Conservation (phyloP, 164 flowering plant species). For the Santalum album region DNA sequence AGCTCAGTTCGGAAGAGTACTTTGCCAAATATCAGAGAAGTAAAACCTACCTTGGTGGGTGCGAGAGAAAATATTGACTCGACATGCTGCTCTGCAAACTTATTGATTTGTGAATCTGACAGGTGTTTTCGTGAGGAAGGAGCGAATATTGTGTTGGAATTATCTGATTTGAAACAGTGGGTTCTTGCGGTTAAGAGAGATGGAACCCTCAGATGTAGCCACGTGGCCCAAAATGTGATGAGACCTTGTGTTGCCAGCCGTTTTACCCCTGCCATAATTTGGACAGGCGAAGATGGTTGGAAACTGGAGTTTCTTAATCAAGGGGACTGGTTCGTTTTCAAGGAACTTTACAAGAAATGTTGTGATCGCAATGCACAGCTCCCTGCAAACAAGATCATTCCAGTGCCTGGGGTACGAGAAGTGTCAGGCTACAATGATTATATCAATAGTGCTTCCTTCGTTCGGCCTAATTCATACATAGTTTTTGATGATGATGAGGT, state of each 20-base stretch:
- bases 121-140: slow-evolving; percentile 65
- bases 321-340: slow-evolving; percentile 64
- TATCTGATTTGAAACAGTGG: slow-evolving; percentile 47
- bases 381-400: slow-evolving; percentile 38
- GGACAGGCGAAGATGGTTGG: slow-evolving; percentile 59
- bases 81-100: slow-evolving; percentile 44
- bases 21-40: slow-evolving; percentile 17
- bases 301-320: slow-evolving; percentile 71
- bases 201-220: slow-evolving; percentile 34
- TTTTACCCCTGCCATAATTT: slow-evolving; percentile 55
- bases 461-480: slow-evolving; percentile 57
- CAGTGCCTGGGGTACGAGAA: slow-evolving; percentile 70
- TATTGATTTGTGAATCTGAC: slow-evolving; percentile 57
- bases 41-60: slow-evolving; percentile 13
- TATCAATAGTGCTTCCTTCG: slow-evolving; percentile 21
- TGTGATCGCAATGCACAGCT: slow-evolving; percentile 38
- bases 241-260: slow-evolving; percentile 50
- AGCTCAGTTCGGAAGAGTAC: slow-evolving; percentile 20
- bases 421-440: slow-evolving; percentile 29
- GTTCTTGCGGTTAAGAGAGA: slow-evolving; percentile 41
- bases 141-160: slow-evolving; percentile 38
- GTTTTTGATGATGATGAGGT: slow-evolving; percentile 46
- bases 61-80: slow-evolving; percentile 24
- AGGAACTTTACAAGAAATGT: slow-evolving; percentile 73
- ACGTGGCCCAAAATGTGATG: slow-evolving; percentile 49